Base-by-base conservation (phyloP, 2,329 filamentous ascomycete species). In the Chrysoporthe cubensis region DNA sequence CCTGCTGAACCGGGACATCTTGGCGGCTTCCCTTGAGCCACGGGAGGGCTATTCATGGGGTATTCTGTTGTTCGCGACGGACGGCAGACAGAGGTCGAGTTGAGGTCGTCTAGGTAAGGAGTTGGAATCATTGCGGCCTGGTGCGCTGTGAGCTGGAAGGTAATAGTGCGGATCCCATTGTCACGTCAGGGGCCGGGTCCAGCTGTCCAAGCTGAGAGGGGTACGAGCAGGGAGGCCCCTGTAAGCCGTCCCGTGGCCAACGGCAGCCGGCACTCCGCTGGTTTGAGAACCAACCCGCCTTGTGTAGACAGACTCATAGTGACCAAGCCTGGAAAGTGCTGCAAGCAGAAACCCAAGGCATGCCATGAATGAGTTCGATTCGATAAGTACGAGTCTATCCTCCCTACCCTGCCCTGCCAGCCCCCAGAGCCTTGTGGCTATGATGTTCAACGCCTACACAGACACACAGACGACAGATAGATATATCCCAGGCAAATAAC, bases 1-100 rank as follows among this genome's bases (percentile, higher is more conserved):
- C 74, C 80, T 77, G 74, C 78, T 82, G 72, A 81, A 78, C 72
- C 79, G 78, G 68, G 83, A 79, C 82, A 84, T 84, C 68, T 59
- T 71, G 66, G 50, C 54, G 62, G 65, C 32, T 54, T 59, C 63
- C 57, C 43, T 58, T 50, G 42, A n/a, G 57, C 56, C 40, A n/a
- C 37, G 18, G 13, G 40, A 48, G 7, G 40, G 26, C 16, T 13
- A 37, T 58, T 65, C 32, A 40, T 60, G 46, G 32, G 59, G n/a
- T 40, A 18, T 34, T 60, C 18, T 60, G 57, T n/a, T 46, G 58
- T 43, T 43, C 26, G 26, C 26, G 26, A 13, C 5, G 2, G n/a
- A n/a, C 32, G 21, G 3, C 16, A n/a, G 9, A 14, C 34, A n/a
- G 54, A 40, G 34, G 16, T 40, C 18, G 16, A 18, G 13, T 56